phyloP scores from a whole-genome alignment of 129 eudicot species.

The Pulicaria dysenterica region DNA sequence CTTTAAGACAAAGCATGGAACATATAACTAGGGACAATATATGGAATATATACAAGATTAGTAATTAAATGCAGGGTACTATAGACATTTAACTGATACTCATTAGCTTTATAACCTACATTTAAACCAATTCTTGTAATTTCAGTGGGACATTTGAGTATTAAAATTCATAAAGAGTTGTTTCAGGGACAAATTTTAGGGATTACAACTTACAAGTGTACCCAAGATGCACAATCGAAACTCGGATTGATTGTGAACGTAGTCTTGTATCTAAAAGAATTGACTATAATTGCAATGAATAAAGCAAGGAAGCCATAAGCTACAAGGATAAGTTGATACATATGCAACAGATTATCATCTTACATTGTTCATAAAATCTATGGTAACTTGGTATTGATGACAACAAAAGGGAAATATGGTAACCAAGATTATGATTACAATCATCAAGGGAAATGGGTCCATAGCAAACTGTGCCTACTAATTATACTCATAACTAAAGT shows the following conservation, averaged over 20 bases:
- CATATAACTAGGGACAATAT: slow-evolving; percentile 25
- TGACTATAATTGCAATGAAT: background rate
- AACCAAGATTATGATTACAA: slow-evolving; percentile 20
- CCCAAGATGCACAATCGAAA: background rate
- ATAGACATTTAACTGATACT: background rate
- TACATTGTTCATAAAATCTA: slow-evolving; percentile 14
- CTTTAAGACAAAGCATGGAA: slow-evolving; percentile 34
- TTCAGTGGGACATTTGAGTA: background rate
- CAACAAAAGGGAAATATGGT: slow-evolving; percentile 5
- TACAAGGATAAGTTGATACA: slow-evolving; percentile 15
- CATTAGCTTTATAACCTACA: background rate
- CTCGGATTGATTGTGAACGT: background rate
- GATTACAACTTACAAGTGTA: background rate
- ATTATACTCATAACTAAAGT: slow-evolving; percentile 70
- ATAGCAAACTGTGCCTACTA: slow-evolving; percentile 36
- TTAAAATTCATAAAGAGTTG: background rate
- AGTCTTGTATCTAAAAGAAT: background rate
- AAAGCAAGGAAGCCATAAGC: slow-evolving; percentile 12
- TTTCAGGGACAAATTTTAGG: background rate
- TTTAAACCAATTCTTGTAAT: background rate
- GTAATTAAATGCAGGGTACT: background rate
- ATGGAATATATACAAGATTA: slow-evolving; percentile 22
- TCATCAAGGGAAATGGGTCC: background rate
- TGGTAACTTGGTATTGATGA: background rate
- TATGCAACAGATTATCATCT: slow-evolving; percentile 5